Evolutionary conservation across 1,284 basidiomycete species (phyloP), one percentile per base, ranked within the genome.

Genomic region (Mycosarcoma mackinlayi): DNA sequence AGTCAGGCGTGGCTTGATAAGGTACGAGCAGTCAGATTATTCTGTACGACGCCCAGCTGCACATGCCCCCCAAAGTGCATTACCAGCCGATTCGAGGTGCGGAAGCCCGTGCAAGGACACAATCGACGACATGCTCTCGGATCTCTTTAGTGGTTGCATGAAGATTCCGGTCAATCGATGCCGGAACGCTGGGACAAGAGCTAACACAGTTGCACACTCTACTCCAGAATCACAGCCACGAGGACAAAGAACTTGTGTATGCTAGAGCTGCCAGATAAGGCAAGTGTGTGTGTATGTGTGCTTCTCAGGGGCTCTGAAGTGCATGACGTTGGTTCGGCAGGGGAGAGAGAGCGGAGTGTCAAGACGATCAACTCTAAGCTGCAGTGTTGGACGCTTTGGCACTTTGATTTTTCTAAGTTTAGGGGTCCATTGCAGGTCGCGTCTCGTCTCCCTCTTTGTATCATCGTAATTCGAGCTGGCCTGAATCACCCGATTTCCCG

Each of bases 261-360:
- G n/a, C n/a, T n/a, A n/a, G n/a, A n/a, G n/a, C 16, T 8, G 37
- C 37, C 19, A 38, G 18, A 38, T 38, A 23, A 38, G 37, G 37
- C 37, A 38, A 13, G 37, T 38, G 30, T 31, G 30, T 14, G 8
- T 31, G 30, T n/a, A n/a, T n/a, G n/a, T 35, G 33, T 11, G n/a
- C 9, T 35, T 31, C 30, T 38, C 45, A 60, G 57, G 57, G 57
- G 49, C 45, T 39, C 39, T 4, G 18, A 31, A 19, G 18, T 21
- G 37, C 37, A 59, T 18, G 31, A 30, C 21, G 21, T 16, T 18
- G 21, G 19, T 18, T 19, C 19, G 34, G 14, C 23, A 25, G 19
- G 31, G 18, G 21, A 37, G 5, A n/a, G n/a, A n/a, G 42, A 52
- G 57, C 57, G 49, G 57, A 60, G 57, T 48, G n/a, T 18, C 18